Conservation (phyloP, 2,329 filamentous ascomycete genomes). For the Neonectria punicea region DNA sequence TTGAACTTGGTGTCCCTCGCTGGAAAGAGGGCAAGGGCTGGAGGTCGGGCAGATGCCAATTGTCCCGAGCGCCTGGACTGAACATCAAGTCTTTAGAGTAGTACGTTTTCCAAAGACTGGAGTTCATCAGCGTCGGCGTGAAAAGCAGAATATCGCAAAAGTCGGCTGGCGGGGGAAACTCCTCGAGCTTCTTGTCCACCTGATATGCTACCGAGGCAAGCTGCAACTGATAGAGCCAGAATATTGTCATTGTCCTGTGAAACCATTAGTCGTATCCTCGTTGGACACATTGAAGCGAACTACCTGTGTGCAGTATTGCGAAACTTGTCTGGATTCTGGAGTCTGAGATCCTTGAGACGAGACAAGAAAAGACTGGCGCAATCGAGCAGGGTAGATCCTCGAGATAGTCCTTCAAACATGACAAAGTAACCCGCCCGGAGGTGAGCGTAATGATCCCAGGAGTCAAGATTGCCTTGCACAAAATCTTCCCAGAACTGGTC, state of each 20-base stretch:
- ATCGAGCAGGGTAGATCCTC: slow-evolving; percentile 38
- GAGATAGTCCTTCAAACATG: slow-evolving; percentile 41
- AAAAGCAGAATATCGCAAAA: slow-evolving; percentile 41
- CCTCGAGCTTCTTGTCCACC: slow-evolving; percentile 9
- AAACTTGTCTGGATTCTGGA: slow-evolving; percentile 44
- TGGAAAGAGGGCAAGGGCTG: slow-evolving; percentile 40
- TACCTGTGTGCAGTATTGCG: slow-evolving; percentile 48
- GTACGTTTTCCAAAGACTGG: slow-evolving; percentile 44
- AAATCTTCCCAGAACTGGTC: slow-evolving; percentile 44
- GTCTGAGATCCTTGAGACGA: slow-evolving; percentile 41
- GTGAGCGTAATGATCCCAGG: slow-evolving; percentile 49
- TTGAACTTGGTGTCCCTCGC: neutral
- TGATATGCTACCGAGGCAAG: slow-evolving; percentile 43
- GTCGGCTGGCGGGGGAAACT: slow-evolving; percentile 28
- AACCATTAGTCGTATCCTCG: neutral
- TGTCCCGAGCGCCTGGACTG: slow-evolving; percentile 39
- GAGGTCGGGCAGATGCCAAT: slow-evolving; percentile 47
- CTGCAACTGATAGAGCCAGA: slow-evolving; percentile 50
- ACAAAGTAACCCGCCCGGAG: slow-evolving; percentile 48
- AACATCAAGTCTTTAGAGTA: slow-evolving; percentile 49
- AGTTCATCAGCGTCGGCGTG: slow-evolving; percentile 44
- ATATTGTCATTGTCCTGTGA: slow-evolving; percentile 46
- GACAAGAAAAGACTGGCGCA: slow-evolving; percentile 45
- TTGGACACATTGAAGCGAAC: neutral
- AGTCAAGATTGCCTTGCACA: slow-evolving; percentile 38